Percentiles rank a stretch among this genome's conserved stretches.
Evolutionary conservation across 1,284 basidiomycete species (phyloP).

Genomic region (Trametes polyzona): DNA sequence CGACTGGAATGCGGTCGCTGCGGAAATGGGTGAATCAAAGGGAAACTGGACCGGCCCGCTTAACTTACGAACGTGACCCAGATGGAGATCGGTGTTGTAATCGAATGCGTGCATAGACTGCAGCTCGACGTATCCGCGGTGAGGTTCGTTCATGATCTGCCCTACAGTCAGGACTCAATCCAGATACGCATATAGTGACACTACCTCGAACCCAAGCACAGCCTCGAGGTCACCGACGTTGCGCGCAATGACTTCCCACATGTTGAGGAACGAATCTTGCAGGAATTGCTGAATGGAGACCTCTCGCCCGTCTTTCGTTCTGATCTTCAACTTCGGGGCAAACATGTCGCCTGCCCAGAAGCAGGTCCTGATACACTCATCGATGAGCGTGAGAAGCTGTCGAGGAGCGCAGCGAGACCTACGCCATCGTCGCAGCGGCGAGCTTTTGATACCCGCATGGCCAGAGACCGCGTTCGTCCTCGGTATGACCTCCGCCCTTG

Average conservation of each 20-base stretch:
- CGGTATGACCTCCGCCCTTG: constrained; percentile 69
- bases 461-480: constrained; percentile 83
- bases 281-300: constrained; percentile 83
- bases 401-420: constrained; percentile 34
- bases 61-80: constrained; percentile 78
- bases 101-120: constrained; percentile 86
- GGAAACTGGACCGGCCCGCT: background rate
- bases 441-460: constrained; percentile 92
- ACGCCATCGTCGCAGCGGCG: constrained; percentile 88
- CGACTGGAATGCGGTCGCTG: constrained; percentile 82
- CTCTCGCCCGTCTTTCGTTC: constrained; percentile 48
- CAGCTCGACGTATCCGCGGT: constrained; percentile 88
- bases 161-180: background rate
- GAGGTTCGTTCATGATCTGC: constrained; percentile 95
- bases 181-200: background rate
- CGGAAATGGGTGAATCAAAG: background rate
- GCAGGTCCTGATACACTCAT: constrained; percentile 56
- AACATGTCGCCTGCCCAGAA: constrained; percentile 93
- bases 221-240: constrained; percentile 76
- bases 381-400: constrained; percentile 2
- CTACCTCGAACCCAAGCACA: constrained; percentile 86
- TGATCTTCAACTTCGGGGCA: constrained; percentile 71
- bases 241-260: constrained; percentile 73
- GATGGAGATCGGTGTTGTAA: constrained; percentile 93
- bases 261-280: constrained; percentile 82